Base-by-base conservation (phyloP, 352 stramenopile genomes). In the Phytophthora litchii region DNA sequence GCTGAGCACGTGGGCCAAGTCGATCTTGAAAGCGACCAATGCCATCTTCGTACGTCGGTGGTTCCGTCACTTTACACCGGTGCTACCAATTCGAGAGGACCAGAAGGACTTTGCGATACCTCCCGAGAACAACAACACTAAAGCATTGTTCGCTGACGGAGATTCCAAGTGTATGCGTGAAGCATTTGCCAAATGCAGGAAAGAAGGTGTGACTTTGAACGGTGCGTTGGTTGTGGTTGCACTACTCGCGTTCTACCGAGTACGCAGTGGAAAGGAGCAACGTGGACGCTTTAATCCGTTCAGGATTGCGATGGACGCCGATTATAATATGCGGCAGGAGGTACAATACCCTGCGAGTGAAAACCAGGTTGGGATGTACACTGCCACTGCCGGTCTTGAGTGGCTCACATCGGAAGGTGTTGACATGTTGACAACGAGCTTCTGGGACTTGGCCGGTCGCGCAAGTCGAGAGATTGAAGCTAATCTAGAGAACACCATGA, bases 361-460 rank as follows among this genome's bases (percentile, higher is more conserved):
- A 11, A 50, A 74, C 19, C 57, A 61, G 14, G 55, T 88, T 8
- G 78, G 78, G 5, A 59, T 71, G 50, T 85, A 70, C 55, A 72
- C 63, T 25, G 68, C 59, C 3, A 63, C 60, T 0, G 54, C 46
- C 6, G 55, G 65, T 16, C 20, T 76, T 1, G 57, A 70, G 1
- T 59, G 57, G 53, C 42, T 80, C 12, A 42, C n/a, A 11, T 74
- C 62, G 14, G 60, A 88, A 61, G 79, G 79, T 7, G 68, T 83
- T 1, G 54, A 72, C 25, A 65, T 80, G 55, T 23, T 70, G 8
- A 67, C 36, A 1, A 58, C 60, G 3, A 43, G 64, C 4, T 85
- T 88, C 60, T 88, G 75, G 78, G 68, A 83, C 49, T 41, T 83
- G 20, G 72, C 75, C 10, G 70, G 71, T 31, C 59, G 52, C 14